Base-by-base conservation (phyloP, 768 basidiomycete genomes). In the Rhodosporidiobolus odoratus region DNA sequence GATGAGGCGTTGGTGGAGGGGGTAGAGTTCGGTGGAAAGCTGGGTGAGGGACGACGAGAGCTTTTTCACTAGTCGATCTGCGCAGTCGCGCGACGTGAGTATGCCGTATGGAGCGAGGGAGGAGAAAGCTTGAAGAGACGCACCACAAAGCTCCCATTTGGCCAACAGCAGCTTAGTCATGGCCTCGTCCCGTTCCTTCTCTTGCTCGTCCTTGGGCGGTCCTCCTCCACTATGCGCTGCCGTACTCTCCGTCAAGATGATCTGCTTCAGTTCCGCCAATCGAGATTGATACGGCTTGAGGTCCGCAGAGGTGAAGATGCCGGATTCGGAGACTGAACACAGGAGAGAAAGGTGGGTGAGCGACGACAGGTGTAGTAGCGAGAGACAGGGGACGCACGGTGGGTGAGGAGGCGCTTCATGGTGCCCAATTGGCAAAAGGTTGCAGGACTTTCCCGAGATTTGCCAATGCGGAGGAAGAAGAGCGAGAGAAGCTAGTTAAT, bases 381-480 rank as follows among this genome's bases (percentile, higher is more conserved):
- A 38, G 7, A n/a, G 19, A 37, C 25, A 45, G 23, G 37, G 38
- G 17, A 62, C 60, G 52, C 37, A 70, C 65, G 65, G 57, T 75
- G 74, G 0, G 74, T 70, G 27, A 76, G 64, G 27, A 75, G 67
- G 2, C 71, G 63, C 67, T 75, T 83, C 89, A 99, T 96, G 69
- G 89, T 92, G 47, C 92, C 92, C 72, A 98, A 87, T 77, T 98
- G 96, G 72, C 91, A 92, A 80, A 96, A 99, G 0, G 90, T 92
- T 34, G 94, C 95, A 0, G 95, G 94, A 16, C 89, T 88, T 80
- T 97, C 94, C 74, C 88, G 87, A 48, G 91, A 93, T 82, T 93
- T 94, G 52, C 96, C 96, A 71, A 99, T 93, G 45, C 94, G 96
- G 76, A 99, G 87, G 83, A 93, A 99, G 84, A 96, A 97, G 74